A percentile compares a stretch with the other conserved stretches of the same genome.
phyloP scores from a whole-genome alignment of 495 filamentous ascomycete genomes.

The Poronia punctata region DNA sequence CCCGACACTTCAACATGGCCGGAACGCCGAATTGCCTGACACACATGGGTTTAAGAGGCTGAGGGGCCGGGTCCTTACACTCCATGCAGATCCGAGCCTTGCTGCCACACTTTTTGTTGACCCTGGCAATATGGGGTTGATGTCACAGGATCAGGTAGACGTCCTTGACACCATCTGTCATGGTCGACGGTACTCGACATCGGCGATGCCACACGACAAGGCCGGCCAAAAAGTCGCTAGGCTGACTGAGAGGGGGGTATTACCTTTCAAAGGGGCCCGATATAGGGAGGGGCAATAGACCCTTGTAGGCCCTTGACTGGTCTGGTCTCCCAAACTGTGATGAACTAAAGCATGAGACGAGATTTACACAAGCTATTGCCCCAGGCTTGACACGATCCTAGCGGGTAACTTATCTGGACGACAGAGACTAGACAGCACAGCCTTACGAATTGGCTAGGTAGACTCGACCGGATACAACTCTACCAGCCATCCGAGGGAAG shows the following conservation, averaged over 20 bases:
- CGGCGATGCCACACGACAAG: constrained; percentile 21
- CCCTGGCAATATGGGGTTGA: constrained; percentile 21
- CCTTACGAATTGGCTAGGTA: too few species aligned
- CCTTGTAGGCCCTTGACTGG: too few species aligned
- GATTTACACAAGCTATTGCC: neutral
- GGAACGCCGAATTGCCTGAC: constrained; percentile 16
- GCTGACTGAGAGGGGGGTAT: neutral
- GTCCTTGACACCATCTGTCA: constrained; percentile 22
- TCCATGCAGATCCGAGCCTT: constrained; percentile 4
- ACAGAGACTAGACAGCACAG: too few species aligned
- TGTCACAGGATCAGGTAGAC: constrained; percentile 22
- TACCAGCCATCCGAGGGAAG: too few species aligned
- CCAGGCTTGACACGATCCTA: constrained; percentile 1
- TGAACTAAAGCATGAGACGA: constrained; percentile 8
- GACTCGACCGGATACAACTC: too few species aligned
- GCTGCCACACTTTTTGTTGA: constrained; percentile 4
- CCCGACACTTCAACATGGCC: constrained; percentile 21
- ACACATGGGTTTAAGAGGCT: constrained; percentile 18
- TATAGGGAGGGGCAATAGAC: too few species aligned
- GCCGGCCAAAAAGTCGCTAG: constrained; percentile 2
- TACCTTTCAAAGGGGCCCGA: too few species aligned
- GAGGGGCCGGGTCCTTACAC: constrained; percentile 15
- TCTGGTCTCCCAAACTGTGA: too few species aligned
- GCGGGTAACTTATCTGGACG: neutral
- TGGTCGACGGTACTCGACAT: constrained; percentile 15